These are phyloP conservation scores for Penicillium riverlandense DNA, from an alignment of 495 filamentous ascomycete genomes.

Conservation along the genomic window DNA sequence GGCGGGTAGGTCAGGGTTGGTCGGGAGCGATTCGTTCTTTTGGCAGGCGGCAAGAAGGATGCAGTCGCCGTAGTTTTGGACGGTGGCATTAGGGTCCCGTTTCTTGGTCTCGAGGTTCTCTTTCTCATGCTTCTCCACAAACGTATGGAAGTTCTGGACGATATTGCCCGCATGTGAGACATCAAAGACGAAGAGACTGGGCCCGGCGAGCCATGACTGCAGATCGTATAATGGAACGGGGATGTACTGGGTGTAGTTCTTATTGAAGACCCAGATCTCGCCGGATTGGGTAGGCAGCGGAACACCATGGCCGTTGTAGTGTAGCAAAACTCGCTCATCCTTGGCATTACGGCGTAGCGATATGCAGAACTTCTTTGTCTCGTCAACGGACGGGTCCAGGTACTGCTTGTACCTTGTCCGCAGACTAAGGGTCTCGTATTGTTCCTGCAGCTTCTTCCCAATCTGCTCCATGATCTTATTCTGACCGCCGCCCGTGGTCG, in stretches of 20 bases:
- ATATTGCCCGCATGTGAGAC: constrained; percentile 95
- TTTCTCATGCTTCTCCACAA: constrained; percentile 86
- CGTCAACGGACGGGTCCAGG: constrained; percentile 90
- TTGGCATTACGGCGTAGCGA: constrained; percentile 86
- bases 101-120: constrained; percentile 68
- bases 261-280: constrained; percentile 99
- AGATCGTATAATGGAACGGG: constrained; percentile 94
- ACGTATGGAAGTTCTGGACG: constrained; percentile 86
- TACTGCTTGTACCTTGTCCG: constrained; percentile 95
- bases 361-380: constrained; percentile 91
- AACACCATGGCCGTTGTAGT: constrained; percentile 99
- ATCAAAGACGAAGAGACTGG: constrained; percentile 95
- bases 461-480: constrained; percentile 88
- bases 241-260: constrained; percentile 97
- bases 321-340: constrained; percentile 89
- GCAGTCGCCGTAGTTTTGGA: constrained; percentile 64
- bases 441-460: constrained; percentile 86
- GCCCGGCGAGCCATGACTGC: constrained; percentile 91
- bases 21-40: constrained; percentile 84
- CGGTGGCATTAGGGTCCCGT: constrained; percentile 65
- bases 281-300: constrained; percentile 91
- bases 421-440: constrained; percentile 92
- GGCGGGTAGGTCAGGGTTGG: constrained; percentile 90
- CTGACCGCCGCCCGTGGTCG: constrained; percentile 55
- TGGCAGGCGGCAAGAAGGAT: constrained; percentile 93